Percentiles rank a stretch among this genome's conserved stretches.
These are phyloP conservation scores for Neckera pumila DNA, from an alignment of 225 moss, liverwort and hornwort genomes.

Conservation along the genomic window DNA sequence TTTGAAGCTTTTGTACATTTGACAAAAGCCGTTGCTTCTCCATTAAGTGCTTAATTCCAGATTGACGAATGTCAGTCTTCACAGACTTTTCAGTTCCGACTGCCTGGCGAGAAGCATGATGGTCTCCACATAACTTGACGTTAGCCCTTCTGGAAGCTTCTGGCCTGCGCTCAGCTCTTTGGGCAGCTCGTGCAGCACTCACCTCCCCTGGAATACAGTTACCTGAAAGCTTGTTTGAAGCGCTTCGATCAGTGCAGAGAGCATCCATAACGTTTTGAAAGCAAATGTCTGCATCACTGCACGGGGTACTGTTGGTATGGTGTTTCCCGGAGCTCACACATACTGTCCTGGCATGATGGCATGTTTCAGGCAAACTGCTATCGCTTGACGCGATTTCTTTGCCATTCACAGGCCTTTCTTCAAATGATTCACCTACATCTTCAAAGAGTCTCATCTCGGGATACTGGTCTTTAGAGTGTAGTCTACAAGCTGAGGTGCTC, in stretches of 20 bases:
- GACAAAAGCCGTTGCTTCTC: constrained; percentile 10
- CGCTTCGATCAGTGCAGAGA: neutral
- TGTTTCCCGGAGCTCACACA: constrained; percentile 5
- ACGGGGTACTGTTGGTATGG: neutral
- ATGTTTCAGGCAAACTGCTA: neutral
- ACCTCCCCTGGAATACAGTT: neutral
- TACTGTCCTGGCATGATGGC: neutral
- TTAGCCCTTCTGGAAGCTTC: neutral
- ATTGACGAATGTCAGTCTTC: neutral
- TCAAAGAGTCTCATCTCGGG: neutral
- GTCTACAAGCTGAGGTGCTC: neutral
- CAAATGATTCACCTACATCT: neutral
- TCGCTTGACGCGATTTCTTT: neutral
- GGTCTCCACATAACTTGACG: neutral
- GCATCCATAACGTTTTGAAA: constrained; percentile 21
- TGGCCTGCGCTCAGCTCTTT: neutral
- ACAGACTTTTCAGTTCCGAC: neutral
- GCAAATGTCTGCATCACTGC: constrained; percentile 3
- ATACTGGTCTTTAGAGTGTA: neutral
- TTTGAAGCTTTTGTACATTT: constrained; percentile 29
- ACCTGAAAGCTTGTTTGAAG: neutral
- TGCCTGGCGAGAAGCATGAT: constrained; percentile 1
- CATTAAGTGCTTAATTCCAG: neutral
- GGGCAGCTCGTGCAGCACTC: neutral
- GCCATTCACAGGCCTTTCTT: neutral